phyloP scores from a whole-genome alignment of 306 rosid species.

The Vicia villosa region DNA sequence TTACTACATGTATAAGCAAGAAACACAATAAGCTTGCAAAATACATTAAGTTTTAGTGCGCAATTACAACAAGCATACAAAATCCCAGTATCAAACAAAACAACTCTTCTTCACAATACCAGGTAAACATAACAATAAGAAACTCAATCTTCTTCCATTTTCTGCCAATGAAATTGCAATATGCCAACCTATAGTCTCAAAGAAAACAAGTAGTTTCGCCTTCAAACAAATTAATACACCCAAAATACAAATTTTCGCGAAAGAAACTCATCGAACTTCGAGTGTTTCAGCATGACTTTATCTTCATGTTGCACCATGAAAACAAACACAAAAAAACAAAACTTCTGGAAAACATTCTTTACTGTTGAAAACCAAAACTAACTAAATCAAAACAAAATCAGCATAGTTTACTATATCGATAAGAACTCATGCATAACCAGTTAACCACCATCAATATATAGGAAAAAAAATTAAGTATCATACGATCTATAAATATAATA shows the following conservation, averaged over 20 bases:
- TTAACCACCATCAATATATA: neutral
- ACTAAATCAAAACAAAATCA: conserved; percentile 12
- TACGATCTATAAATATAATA: neutral
- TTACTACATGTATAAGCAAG: neutral
- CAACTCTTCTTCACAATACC: conserved; percentile 3
- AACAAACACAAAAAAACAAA: neutral
- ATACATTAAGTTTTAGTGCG: neutral
- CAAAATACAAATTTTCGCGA: neutral
- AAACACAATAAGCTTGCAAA: conserved; percentile 12
- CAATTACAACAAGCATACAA: too few relatives aligned
- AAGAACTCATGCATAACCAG: neutral
- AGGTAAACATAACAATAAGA: neutral
- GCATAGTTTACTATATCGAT: neutral
- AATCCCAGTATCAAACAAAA: too few relatives aligned
- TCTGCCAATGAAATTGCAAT: neutral
- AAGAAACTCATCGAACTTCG: neutral
- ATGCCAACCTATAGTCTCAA: conserved; percentile 17
- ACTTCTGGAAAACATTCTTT: neutral
- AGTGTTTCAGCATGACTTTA: neutral
- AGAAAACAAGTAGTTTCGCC: neutral
- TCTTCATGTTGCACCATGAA: neutral
- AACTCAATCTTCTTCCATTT: neutral
- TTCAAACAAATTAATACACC: conserved; percentile 2
- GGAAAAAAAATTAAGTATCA: neutral
- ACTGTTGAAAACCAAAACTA: neutral